Base-by-base conservation (phyloP, 2,329 filamentous ascomycete genomes). In the Neofusicoccum umdonicola region DNA sequence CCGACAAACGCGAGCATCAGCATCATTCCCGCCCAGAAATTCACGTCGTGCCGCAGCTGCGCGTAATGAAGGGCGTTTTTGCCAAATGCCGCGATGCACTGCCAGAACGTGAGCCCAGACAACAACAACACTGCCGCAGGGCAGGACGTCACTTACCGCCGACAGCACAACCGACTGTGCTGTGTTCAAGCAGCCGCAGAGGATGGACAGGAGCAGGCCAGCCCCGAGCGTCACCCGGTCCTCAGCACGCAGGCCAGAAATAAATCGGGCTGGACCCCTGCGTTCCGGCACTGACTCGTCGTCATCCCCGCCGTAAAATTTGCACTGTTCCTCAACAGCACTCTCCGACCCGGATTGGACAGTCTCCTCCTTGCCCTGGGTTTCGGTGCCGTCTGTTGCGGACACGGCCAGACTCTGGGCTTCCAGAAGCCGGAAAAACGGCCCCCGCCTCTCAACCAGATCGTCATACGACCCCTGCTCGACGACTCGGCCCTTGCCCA, bases 401-500 rank as follows among this genome's bases (percentile, higher is more conserved):
- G 42, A 12, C 7, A 47, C 54, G 2, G 41, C 75, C 7, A 78
- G 69, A 64, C 90, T 89, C 76, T 99, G 95, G 2, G 94, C 93
- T 62, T 92, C 89, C 7, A 98, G 93, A 11, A 98, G 86, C 65
- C 88, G 90, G 76, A 85, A 90, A 77, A 98, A 99, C 8, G 93
- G 89, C 19, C 87, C 88, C 68, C 86, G 80, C 66, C 78, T 83
- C 69, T 88, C 86, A 2, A 98, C 81, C 11, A 99, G 84, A 13
- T 90, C 84, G 65, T 94, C 87, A 74, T 98, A 95, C 0, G 87
- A 93, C 60, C 95, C 95, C 77, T 97, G 93, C 77, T 99, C 95
- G 12, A 96, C 84, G 66, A 99, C 96, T n/a, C 84, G 81, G 12
- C 95, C 95, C 66, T 88, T 80, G 4, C 88, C 85, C 89, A 99